phyloP scores from a whole-genome alignment of 2,329 filamentous ascomycete genomes.

The Claviceps arundinis region DNA sequence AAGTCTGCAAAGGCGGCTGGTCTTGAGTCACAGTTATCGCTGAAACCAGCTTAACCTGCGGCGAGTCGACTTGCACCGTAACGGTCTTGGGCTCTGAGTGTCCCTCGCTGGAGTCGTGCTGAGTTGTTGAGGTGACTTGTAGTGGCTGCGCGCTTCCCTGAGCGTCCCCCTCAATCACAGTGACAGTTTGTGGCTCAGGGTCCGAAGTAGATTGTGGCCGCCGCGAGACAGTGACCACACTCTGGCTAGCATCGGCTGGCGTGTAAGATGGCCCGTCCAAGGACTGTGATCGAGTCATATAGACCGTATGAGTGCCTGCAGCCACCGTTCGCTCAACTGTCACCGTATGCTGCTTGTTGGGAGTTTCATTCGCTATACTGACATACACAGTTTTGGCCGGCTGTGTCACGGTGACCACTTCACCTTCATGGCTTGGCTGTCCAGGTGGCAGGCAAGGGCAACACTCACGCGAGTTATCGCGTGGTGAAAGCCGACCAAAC shows the following conservation, averaged over 20 bases:
- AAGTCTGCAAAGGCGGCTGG: neutral
- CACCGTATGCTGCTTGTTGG: slow-evolving; percentile 8
- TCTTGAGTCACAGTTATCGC: slow-evolving; percentile 8
- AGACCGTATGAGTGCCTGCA: slow-evolving; percentile 9
- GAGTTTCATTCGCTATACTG: slow-evolving; percentile 8
- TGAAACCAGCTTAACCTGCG: slow-evolving; percentile 9
- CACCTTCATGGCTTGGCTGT: slow-evolving; percentile 5
- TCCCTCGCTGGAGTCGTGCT: slow-evolving; percentile 9
- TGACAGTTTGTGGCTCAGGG: slow-evolving; percentile 4
- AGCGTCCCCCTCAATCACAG: neutral
- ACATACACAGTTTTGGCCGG: slow-evolving; percentile 16
- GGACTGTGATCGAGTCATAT: slow-evolving; percentile 4
- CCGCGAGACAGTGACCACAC: slow-evolving; percentile 6
- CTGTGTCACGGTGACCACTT: slow-evolving; percentile 16
- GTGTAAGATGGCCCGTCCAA: neutral
- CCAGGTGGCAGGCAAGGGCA: slow-evolving; percentile 16
- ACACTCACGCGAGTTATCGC: slow-evolving; percentile 13
- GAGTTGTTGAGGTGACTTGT: slow-evolving; percentile 5
- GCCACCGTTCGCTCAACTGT: slow-evolving; percentile 9
- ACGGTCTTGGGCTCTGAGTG: slow-evolving; percentile 9
- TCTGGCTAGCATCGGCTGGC: slow-evolving; percentile 1
- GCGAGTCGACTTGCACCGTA: slow-evolving; percentile 10
- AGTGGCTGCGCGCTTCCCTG: neutral
- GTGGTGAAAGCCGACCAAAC: slow-evolving; percentile 10
- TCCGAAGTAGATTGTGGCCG: neutral